Conservation (phyloP, 163 green algal genomes). For the Chlamydomonas reinhardtii region DNA sequence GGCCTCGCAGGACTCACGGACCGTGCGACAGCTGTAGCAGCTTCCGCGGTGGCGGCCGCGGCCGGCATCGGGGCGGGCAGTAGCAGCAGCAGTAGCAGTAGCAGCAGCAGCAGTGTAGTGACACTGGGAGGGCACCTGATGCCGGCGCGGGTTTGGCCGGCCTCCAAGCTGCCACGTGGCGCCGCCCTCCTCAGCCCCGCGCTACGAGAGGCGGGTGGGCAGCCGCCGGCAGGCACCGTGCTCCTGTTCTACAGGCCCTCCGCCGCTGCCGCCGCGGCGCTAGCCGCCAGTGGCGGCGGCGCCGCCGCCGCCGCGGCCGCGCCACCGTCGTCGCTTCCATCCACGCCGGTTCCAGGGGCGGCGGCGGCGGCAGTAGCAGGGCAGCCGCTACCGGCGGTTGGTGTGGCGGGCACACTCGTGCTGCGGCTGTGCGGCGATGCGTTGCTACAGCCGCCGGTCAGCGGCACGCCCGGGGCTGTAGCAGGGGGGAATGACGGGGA, state of each 20-base stretch:
- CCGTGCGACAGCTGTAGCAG: neutral
- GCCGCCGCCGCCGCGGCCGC: neutral
- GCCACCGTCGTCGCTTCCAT: neutral
- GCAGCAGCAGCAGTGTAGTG: too few relatives aligned
- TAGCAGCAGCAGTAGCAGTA: too few relatives aligned
- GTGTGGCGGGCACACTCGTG: neutral
- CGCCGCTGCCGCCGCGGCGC: neutral
- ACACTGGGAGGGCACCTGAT: neutral
- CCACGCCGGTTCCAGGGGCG: neutral
- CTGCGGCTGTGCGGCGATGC: constrained; percentile 12
- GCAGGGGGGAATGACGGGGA: too few relatives aligned
- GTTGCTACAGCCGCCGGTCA: constrained; percentile 13
- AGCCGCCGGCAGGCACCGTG: constrained; percentile 4
- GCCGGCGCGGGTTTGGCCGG: constrained; percentile 32
- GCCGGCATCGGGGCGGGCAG: too few relatives aligned
- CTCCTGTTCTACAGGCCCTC: constrained; percentile 33
- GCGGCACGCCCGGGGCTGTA: neutral
- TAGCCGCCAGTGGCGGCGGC: neutral
- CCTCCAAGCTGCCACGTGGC: constrained; percentile 16
- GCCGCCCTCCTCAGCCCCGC: constrained; percentile 25
- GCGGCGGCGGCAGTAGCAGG: neutral
- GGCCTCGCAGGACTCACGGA: neutral
- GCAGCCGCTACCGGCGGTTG: neutral
- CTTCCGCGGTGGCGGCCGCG: too few relatives aligned
- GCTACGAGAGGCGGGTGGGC: constrained; percentile 4